Conservation (phyloP, 2,329 filamentous ascomycete species). For the Beauveria pseudobassiana region DNA sequence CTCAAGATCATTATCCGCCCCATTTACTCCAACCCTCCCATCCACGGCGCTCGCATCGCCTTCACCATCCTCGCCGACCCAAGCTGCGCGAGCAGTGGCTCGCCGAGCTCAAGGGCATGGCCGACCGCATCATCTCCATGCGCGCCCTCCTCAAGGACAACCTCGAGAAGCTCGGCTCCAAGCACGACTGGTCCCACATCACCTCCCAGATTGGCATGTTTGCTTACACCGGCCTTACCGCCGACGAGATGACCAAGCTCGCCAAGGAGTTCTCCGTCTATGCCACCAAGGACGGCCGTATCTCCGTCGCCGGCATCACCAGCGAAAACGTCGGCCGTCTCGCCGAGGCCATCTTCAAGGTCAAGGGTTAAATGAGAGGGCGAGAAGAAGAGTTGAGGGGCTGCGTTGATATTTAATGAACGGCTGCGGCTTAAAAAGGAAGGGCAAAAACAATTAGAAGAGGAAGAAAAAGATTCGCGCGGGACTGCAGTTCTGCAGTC, state of each 20-base stretch:
- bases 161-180: conserved; percentile 88
- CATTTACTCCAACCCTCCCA: conserved; percentile 95
- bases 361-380: conserved; percentile 52
- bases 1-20: conserved; percentile 97
- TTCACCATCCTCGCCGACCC: conserved; percentile 83
- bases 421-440: background rate
- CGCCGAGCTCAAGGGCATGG: conserved; percentile 95
- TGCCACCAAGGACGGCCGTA: conserved; percentile 86
- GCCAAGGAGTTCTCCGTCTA: conserved; percentile 97
- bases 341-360: conserved; percentile 76
- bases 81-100: conserved; percentile 90
- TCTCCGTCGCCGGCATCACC: conserved; percentile 80
- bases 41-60: conserved; percentile 93
- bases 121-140: conserved; percentile 98
- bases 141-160: conserved; percentile 88
- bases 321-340: conserved; percentile 70
- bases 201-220: conserved; percentile 99
- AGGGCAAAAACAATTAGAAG: background rate
- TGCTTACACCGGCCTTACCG: conserved; percentile 87
- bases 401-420: background rate
- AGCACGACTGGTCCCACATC: conserved; percentile 98
- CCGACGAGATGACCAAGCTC: conserved; percentile 85
- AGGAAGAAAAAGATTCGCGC: background rate
- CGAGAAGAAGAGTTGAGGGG: background rate
- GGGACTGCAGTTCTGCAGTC: background rate